Evolutionary conservation across 768 basidiomycete species (phyloP).

Genomic region (Antrodiella citrinella): DNA sequence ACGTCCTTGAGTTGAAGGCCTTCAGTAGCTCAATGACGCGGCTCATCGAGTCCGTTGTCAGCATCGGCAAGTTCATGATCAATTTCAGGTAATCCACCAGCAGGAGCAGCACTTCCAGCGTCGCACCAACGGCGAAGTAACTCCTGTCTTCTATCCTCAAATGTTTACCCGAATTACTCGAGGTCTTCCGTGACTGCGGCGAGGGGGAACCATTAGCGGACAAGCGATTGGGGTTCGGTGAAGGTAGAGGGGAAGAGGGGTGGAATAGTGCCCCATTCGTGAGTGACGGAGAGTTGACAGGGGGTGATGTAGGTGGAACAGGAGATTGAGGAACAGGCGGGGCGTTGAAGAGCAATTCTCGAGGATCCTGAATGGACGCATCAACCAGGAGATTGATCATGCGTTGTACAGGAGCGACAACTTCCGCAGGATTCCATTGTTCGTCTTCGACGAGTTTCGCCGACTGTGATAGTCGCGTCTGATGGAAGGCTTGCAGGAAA

Average conservation of each 20-base stretch:
- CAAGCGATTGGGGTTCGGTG: conserved; percentile 12
- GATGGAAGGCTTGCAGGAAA: conserved; percentile 84
- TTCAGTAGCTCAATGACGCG: conserved; percentile 93
- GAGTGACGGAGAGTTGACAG: conserved; percentile 14
- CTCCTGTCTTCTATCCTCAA: conserved; percentile 74
- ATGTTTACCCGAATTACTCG: conserved; percentile 37
- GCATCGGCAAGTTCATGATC: conserved; percentile 77
- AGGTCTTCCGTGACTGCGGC: conserved; percentile 10
- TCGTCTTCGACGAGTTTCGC: conserved; percentile 95
- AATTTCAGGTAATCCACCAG: conserved; percentile 83
- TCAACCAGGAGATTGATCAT: conserved; percentile 69
- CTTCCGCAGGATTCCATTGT: conserved; percentile 81
- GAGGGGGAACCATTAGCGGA: conserved; percentile 11
- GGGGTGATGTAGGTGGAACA: conserved; percentile 15
- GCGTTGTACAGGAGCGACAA: conserved; percentile 57
- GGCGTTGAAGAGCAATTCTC: conserved; percentile 45
- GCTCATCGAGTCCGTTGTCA: conserved; percentile 94
- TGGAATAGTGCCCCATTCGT: conserved; percentile 8
- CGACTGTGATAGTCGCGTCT: conserved; percentile 64
- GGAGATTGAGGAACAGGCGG: conserved; percentile 15
- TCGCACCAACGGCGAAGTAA: conserved; percentile 84
- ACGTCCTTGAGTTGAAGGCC: conserved; percentile 95
- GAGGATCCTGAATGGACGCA: conserved; percentile 75
- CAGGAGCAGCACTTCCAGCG: conserved; percentile 62
- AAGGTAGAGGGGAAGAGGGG: conserved; percentile 15